Conservation (phyloP, 2,329 filamentous ascomycete species). For the Botryotinia convoluta region DNA sequence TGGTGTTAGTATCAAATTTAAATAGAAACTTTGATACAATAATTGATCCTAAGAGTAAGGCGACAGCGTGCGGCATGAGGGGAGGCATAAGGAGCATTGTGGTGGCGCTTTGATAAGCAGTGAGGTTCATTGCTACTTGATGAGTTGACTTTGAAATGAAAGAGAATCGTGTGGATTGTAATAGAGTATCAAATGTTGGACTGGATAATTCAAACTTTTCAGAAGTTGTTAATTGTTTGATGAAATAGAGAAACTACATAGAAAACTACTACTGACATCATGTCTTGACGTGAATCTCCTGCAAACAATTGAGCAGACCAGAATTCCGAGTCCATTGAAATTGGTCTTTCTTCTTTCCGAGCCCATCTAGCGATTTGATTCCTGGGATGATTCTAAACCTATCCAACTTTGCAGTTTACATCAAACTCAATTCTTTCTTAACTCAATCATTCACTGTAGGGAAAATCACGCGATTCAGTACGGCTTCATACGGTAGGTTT, state of each 20-base stretch:
- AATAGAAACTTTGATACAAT: background rate
- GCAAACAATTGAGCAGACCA: background rate
- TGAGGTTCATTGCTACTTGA: background rate
- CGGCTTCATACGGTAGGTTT: background rate
- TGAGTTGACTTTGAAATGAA: background rate
- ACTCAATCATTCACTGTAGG: background rate
- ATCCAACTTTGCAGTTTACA: background rate
- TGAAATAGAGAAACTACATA: background rate
- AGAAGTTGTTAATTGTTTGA: background rate
- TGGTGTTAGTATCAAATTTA: background rate
- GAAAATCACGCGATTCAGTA: background rate
- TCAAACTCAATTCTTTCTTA: background rate
- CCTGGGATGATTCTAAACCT: background rate
- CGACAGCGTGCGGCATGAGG: background rate
- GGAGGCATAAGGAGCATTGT: background rate
- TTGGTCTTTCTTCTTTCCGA: background rate
- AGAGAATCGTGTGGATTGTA: background rate
- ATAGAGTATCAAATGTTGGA: background rate
- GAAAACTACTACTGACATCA: background rate
- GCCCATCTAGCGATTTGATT: background rate
- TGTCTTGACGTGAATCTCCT: background rate
- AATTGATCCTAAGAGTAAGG: background rate
- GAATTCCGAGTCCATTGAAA: background rate
- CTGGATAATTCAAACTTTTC: background rate
- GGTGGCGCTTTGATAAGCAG: background rate